phyloP scores from a whole-genome alignment of 805 yeast genomes.

The Cyberlindnera petersonii region DNA sequence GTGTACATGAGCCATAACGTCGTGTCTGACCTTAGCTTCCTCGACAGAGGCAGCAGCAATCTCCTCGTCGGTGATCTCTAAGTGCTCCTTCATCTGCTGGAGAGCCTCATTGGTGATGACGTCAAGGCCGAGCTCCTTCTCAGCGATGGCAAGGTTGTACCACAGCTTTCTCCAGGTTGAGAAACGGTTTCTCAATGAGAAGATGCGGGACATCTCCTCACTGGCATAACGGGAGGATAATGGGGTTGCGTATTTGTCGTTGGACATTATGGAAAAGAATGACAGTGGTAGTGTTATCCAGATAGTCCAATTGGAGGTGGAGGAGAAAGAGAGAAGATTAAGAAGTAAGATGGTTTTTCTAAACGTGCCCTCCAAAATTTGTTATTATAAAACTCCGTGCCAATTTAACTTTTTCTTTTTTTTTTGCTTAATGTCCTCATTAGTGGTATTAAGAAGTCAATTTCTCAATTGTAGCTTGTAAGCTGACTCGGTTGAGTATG shows the following conservation, averaged over 20 bases:
- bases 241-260: slow-evolving; percentile 87
- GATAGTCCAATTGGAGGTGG: neutral
- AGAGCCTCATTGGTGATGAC: slow-evolving; percentile 90
- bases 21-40: slow-evolving; percentile 98
- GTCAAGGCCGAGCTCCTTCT: slow-evolving; percentile 80
- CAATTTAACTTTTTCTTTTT: no score
- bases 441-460: no score
- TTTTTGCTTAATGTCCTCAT: no score
- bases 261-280: slow-evolving; percentile 28
- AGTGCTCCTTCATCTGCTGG: slow-evolving; percentile 73
- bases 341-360: no score
- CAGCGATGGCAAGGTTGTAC: slow-evolving; percentile 94
- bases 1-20: slow-evolving; percentile 99
- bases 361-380: no score
- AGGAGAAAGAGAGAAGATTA: no score
- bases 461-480: no score
- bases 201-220: slow-evolving; percentile 91
- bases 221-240: slow-evolving; percentile 96
- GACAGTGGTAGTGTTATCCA: no score
- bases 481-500: no score
- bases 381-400: no score
- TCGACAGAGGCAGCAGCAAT: slow-evolving; percentile 84
- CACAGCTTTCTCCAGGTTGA: slow-evolving; percentile 98
- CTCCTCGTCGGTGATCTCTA: slow-evolving; percentile 88
- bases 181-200: slow-evolving; percentile 89